A percentile compares a stretch with the other conserved stretches of the same genome.
Evolutionary conservation across 2,329 filamentous ascomycete genomes (phyloP).

Genomic region (Pseudogymnoascus sp.): DNA sequence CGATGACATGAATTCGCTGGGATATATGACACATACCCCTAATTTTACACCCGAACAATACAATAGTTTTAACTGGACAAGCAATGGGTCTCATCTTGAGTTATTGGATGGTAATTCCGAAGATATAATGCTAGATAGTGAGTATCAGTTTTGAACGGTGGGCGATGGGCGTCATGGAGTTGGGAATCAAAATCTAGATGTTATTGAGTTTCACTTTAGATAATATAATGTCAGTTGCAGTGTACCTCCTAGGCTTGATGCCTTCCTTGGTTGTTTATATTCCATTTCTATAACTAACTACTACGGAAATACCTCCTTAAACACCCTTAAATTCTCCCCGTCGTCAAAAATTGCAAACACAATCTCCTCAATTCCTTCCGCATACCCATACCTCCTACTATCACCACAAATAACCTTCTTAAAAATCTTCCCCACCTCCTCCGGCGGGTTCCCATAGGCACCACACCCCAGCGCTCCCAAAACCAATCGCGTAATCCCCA

Average conservation of each 20-base stretch:
- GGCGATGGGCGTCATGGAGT: not conserved
- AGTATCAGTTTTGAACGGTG: not conserved
- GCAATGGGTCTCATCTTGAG: not conserved
- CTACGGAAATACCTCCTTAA: conserved; percentile 30
- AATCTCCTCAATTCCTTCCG: conserved; percentile 53
- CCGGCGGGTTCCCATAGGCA: conserved; percentile 54
- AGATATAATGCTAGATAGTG: not conserved
- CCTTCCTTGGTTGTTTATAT: not conserved
- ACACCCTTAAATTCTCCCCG: conserved; percentile 47
- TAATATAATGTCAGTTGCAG: not conserved
- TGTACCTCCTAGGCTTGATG: not conserved
- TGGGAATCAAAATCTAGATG: not conserved
- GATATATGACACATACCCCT: not conserved
- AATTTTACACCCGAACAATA: not conserved
- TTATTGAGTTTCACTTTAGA: not conserved
- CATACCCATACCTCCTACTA: conserved; percentile 56
- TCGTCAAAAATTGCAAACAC: conserved; percentile 55
- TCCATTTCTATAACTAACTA: conserved; percentile 19
- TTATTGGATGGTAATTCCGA: not conserved
- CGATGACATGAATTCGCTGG: not conserved
- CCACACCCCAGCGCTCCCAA: conserved; percentile 65
- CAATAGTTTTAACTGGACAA: not conserved
- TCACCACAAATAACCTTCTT: conserved; percentile 44
- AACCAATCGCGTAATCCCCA: conserved; percentile 51
- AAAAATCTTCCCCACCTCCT: conserved; percentile 58